These are phyloP conservation scores for Pyrrhoderma lamaoense DNA, from an alignment of 1,284 basidiomycete species.

Conservation along the genomic window DNA sequence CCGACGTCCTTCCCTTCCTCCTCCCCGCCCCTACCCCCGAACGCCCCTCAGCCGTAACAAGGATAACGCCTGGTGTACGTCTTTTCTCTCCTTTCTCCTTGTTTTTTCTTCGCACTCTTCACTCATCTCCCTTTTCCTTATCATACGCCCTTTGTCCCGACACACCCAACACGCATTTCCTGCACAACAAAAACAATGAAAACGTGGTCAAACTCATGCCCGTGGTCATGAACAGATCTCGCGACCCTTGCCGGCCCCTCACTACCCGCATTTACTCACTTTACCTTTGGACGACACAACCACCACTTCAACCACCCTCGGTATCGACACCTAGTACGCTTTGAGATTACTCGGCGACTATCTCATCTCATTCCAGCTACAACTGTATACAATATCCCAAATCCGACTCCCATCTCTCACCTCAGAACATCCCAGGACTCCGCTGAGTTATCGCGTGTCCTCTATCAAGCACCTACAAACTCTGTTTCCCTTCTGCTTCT, in stretches of 20 bases:
- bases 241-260: conserved; percentile 90
- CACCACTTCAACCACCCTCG: conserved; percentile 48
- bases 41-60: conserved; percentile 45
- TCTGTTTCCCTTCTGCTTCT: too few species aligned
- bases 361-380: conserved; percentile 10
- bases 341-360: not conserved
- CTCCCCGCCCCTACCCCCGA: conserved; percentile 34
- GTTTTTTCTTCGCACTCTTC: conserved; percentile 9
- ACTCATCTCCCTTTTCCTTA: conserved; percentile 7
- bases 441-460: conserved; percentile 20
- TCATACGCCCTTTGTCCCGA: too few species aligned
- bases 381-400: too few species aligned
- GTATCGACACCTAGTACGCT: conserved; percentile 56
- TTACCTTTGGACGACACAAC: conserved; percentile 27
- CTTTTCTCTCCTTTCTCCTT: conserved; percentile 3
- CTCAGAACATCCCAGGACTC: conserved; percentile 16
- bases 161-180: too few species aligned
- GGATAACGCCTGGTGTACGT: conserved; percentile 74
- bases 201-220: too few species aligned
- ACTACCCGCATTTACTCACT: conserved; percentile 34
- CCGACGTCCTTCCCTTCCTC: conserved; percentile 24
- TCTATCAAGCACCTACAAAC: conserved; percentile 15
- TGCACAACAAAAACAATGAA: too few species aligned
- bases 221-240: conserved; percentile 52
- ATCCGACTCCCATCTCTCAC: too few species aligned